Base-by-base conservation (phyloP, 2,329 filamentous ascomycete species). In the Chaetothyriales sp. region DNA sequence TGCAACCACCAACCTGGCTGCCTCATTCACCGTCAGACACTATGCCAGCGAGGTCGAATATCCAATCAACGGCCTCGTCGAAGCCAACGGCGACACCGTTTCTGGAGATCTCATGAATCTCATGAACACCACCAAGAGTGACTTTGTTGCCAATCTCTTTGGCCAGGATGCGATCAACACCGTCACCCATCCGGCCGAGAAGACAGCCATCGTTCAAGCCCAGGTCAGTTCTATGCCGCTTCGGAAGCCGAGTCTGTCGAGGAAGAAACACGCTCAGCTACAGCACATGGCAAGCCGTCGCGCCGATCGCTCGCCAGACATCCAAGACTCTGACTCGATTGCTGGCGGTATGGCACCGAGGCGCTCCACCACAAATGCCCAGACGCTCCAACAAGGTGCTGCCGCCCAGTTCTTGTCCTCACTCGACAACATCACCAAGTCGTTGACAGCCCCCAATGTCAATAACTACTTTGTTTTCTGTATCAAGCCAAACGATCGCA, bases 381-480 rank as follows among this genome's bases (percentile, higher is more conserved):
- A 60, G 44, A 67, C 64, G 4, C 60, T 66, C 15, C 64, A 89
- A 48, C 87, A 95, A 65, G 90, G 92, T 46, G 90, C 90, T 15
- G 86, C 92, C 0, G 88, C 85, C 1, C 92, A 98, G 65, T 98
- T 95, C 68, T 71, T 98, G 19, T 80, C 85, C 1, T 85, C 89
- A 0, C 73, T 98, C 22, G 86, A 95, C 57, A 93, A 92, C 53
- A 86, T 98, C 51, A 93, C 83, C 52, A 89, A 90, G 60, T 89
- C 87, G 1, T 73, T 98, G 44, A 84, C 80, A 2, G 80, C 85
- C 2, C 78, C 83, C 3, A 86, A 88, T 62, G 85, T 88, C 9
- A 98, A 98, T 62, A 79, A 84, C 0, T 98, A 98, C 68, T 96
- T 95, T 60, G 79, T 98, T 44, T 95, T 98, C 68, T 98, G 92